A percentile compares a stretch with the other conserved stretches of the same genome.
Conservation (phyloP, 495 filamentous ascomycete genomes). For the Extremus antarcticus region DNA sequence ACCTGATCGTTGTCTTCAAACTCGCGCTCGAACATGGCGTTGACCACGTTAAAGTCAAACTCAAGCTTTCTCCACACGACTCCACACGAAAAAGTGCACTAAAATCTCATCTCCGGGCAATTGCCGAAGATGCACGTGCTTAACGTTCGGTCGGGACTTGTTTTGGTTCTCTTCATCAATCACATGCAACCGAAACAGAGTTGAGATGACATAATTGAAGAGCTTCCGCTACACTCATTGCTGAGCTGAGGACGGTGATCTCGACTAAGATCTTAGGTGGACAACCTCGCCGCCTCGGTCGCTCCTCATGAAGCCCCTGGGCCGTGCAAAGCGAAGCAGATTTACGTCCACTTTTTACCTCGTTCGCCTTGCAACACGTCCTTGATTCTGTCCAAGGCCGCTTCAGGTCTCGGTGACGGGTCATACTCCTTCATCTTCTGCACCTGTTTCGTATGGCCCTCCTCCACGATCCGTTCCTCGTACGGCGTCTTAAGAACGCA, state of each 20-base stretch:
- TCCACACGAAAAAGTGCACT: background rate
- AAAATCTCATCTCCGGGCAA: background rate
- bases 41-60: background rate
- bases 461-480: slow-evolving; percentile 5
- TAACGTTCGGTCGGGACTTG: too few relatives aligned
- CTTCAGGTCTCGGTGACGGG: slow-evolving; percentile 7
- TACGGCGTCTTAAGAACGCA: slow-evolving; percentile 8
- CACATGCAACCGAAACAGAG: too few relatives aligned
- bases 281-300: too few relatives aligned
- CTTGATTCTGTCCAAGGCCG: slow-evolving; percentile 2
- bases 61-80: background rate
- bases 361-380: background rate
- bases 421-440: slow-evolving; percentile 4
- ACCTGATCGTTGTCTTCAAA: background rate
- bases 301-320: too few relatives aligned
- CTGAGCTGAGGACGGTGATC: too few relatives aligned
- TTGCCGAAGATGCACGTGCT: too few relatives aligned
- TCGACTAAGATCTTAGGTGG: too few relatives aligned
- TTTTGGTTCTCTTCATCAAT: too few relatives aligned
- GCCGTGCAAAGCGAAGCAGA: too few relatives aligned
- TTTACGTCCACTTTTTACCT: slow-evolving; percentile 6
- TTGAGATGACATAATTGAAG: too few relatives aligned
- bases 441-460: background rate
- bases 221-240: too few relatives aligned
- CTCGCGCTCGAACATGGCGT: background rate